Conservation (phyloP, 805 yeast genomes). For the Sporopachydermia lactativora region DNA sequence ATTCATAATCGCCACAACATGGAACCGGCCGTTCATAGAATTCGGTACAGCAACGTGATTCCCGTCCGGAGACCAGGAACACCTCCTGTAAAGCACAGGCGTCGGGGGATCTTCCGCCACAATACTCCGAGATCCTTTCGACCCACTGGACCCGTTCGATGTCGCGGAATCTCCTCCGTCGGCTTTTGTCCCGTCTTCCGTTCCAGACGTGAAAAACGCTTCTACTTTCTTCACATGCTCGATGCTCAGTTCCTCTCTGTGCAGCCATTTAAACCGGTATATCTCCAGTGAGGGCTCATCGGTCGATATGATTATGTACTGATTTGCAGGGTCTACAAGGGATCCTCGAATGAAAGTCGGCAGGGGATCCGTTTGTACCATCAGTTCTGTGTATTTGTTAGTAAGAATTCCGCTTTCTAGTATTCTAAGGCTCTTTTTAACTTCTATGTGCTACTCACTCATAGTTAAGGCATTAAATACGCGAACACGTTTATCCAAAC, state of each 20-base stretch:
- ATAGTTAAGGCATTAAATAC: neutral
- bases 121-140: conserved; percentile 9
- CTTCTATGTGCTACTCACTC: neutral
- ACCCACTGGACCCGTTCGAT: conserved; percentile 10
- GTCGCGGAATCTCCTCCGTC: conserved; percentile 9
- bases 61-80: conserved; percentile 71
- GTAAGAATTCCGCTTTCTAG: too few relatives aligned
- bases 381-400: too few relatives aligned
- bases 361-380: neutral
- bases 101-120: conserved; percentile 15
- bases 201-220: neutral
- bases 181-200: neutral
- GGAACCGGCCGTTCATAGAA: conserved; percentile 52
- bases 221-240: neutral
- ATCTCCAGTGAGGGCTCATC: neutral
- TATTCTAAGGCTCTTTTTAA: too few relatives aligned
- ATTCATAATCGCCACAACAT: conserved; percentile 43
- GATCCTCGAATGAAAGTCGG: neutral
- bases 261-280: neutral
- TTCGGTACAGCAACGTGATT: conserved; percentile 56
- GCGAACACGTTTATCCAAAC: neutral
- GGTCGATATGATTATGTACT: neutral
- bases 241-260: neutral
- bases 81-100: conserved; percentile 27
- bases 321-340: neutral